Conservation (phyloP, 2,329 filamentous ascomycete genomes). For the Cladosporium oxysporum region DNA sequence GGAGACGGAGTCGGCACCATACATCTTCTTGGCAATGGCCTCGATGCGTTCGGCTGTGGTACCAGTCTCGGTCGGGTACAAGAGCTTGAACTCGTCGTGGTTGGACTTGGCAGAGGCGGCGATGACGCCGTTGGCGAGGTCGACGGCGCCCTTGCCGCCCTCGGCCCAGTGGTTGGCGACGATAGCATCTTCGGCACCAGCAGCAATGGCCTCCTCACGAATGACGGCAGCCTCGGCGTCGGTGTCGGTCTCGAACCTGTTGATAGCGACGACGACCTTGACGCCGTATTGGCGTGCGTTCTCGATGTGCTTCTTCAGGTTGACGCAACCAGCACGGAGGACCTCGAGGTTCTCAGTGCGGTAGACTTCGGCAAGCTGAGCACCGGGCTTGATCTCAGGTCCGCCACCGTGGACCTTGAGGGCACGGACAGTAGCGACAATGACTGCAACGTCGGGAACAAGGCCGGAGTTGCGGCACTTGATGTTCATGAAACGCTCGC, state of each 20-base stretch:
- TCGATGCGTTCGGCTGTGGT: conserved; percentile 88
- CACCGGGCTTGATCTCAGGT: conserved; percentile 87
- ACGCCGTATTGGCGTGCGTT: conserved; percentile 89
- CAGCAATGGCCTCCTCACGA: conserved; percentile 85
- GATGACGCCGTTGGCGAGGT: conserved; percentile 85
- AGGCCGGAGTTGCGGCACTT: conserved; percentile 96
- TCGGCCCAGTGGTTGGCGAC: conserved; percentile 96
- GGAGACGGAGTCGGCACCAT: conserved; percentile 84
- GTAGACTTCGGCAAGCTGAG: conserved; percentile 83
- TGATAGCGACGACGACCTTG: conserved; percentile 94
- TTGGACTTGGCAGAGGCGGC: conserved; percentile 77
- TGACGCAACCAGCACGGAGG: conserved; percentile 85
- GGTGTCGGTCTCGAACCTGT: conserved; percentile 92
- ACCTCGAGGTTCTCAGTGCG: conserved; percentile 91
- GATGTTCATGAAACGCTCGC: conserved; percentile 99
- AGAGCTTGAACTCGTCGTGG: conserved; percentile 75
- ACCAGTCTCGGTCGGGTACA: conserved; percentile 74
- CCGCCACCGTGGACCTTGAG: conserved; percentile 97
- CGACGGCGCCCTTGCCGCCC: conserved; percentile 85
- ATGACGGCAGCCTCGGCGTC: conserved; percentile 88
- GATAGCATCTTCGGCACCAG: conserved; percentile 91
- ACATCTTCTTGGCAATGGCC: conserved; percentile 88
- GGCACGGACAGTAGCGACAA: conserved; percentile 92
- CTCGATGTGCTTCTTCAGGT: conserved; percentile 90
- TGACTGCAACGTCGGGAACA: conserved; percentile 87